A percentile compares a stretch with the other conserved stretches of the same genome.
Conservation (phyloP, 305 asterid genomes). For the Striga hermonthica region DNA sequence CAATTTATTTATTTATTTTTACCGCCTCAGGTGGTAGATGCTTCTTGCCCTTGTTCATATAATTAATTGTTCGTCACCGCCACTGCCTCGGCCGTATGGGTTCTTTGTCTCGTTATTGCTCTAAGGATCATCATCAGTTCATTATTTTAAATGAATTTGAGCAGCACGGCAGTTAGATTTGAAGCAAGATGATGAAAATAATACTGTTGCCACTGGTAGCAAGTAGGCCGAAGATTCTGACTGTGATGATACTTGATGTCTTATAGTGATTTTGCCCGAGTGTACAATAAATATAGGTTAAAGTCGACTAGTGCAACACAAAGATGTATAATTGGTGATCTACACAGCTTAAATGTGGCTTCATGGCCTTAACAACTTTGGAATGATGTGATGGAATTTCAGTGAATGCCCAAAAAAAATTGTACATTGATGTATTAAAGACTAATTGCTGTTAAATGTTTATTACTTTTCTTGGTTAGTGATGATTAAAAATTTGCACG, state of each 20-base stretch:
- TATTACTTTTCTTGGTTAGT: neutral
- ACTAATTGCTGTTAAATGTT: neutral
- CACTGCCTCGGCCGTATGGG: neutral
- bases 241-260: neutral
- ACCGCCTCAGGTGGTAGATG: neutral
- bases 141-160: neutral
- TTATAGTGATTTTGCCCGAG: conserved; percentile 1
- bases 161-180: neutral
- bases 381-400: too few relatives aligned
- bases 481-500: neutral
- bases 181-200: neutral
- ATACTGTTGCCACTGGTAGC: neutral
- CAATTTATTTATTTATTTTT: too few relatives aligned
- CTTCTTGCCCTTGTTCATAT: neutral
- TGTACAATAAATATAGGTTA: neutral
- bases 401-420: too few relatives aligned
- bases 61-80: neutral
- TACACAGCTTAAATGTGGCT: conserved; percentile 8
- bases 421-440: too few relatives aligned
- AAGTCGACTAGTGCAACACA: neutral
- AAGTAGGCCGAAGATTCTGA: too few relatives aligned
- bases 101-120: neutral
- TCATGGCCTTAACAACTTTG: neutral
- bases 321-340: neutral
- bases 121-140: neutral